Evolutionary conservation across 805 yeast genomes (phyloP).

Genomic region (Candida ipomoeae): DNA sequence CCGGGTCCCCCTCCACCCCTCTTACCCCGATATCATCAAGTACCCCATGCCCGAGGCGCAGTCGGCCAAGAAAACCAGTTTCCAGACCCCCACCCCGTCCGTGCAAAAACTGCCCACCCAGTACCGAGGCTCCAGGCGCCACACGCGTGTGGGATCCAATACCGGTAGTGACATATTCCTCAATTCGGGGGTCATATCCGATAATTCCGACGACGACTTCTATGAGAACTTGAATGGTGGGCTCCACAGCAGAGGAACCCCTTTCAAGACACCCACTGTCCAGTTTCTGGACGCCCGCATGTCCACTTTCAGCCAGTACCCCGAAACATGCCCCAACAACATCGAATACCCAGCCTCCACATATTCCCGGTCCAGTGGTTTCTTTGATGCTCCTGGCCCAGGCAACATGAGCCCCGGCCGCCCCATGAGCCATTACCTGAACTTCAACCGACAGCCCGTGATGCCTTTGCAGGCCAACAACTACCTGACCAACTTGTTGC

Average conservation of each 20-base stretch:
- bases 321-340: conserved; percentile 3
- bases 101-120: neutral
- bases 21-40: conserved; percentile 1
- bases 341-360: conserved; percentile 16
- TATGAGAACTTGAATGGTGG: conserved; percentile 19
- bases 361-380: conserved; percentile 11
- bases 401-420: neutral
- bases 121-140: conserved; percentile 4
- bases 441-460: conserved; percentile 6
- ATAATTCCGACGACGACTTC: conserved; percentile 16
- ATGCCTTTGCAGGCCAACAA: conserved; percentile 21
- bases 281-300: conserved; percentile 8
- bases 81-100: neutral
- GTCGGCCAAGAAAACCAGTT: neutral
- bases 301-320: conserved; percentile 6
- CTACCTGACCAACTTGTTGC: conserved; percentile 37
- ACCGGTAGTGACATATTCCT: conserved; percentile 9
- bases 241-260: conserved; percentile 11
- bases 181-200: conserved; percentile 7
- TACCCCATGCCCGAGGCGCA: neutral
- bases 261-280: conserved; percentile 4
- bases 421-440: neutral
- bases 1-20: conserved; percentile 2
- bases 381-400: conserved; percentile 1
- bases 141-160: conserved; percentile 9